Base-by-base conservation (phyloP, 495 filamentous ascomycete genomes). In the Talaromyces wortmannii region DNA sequence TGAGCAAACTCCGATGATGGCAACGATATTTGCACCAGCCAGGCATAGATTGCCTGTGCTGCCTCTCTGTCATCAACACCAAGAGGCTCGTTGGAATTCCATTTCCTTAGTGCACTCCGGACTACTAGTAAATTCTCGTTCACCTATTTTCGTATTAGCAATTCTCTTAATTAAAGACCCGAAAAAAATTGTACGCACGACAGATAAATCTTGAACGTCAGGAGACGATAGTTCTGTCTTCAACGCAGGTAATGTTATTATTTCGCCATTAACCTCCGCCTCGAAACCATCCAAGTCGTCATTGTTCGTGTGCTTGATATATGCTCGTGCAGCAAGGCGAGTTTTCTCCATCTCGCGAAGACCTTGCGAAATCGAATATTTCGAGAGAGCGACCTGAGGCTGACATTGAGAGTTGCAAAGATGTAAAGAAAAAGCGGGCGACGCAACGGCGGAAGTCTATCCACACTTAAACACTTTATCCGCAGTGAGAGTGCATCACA, bases 1-100 rank as follows among this genome's bases (percentile, higher is more conserved):
- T 60, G 53, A 18, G 62, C 67, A 55, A 73, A 75, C 30, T 65
- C 66, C 0, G 67, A 46, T 4, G 63, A 67, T 5, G 75, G 74
- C 3, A 76, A 62, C 17, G 69, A 65, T 32, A 56, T 47, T 40
- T 52, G 32, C 49, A 63, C 65, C 6, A 68, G 63, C 74, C 75
- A 77, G 7, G 61, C 55, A 47, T 70, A 72, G 11, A 78, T 15
- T 3, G 61, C 56, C 43, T 62, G 59, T 7, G 64, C 59, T 11
- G 63, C 62, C 11, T 59, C 48, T 15, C 57, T 59, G 40, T 78
- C 74, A 5, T 54, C 45, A 5, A 52, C 50, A 11, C 62, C 54
- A 17, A 70, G 53, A 7, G 31, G 12, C 51, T 5, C 29, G 8
- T 33, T 61, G 1, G 61, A 45, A 13, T 51, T 55, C 55, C 62